Conservation (phyloP, 306 rosid species). For the Quercus aquifolioides region DNA sequence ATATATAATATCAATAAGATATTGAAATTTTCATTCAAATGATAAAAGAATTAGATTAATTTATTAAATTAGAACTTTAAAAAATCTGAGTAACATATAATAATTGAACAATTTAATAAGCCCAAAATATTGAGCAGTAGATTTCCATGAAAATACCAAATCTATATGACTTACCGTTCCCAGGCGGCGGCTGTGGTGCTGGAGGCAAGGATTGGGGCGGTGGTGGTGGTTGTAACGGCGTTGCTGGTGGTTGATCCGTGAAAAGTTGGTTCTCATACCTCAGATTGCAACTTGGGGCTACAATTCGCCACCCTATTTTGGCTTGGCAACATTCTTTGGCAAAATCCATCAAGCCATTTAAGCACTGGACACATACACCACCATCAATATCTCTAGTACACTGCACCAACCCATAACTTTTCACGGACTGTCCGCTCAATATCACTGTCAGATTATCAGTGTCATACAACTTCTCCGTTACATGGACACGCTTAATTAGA, state of each 20-base stretch:
- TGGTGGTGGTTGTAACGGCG: neutral
- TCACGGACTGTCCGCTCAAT: neutral
- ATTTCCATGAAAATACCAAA: neutral
- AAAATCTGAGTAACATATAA: no score
- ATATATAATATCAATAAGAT: no score
- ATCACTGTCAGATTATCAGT: no score
- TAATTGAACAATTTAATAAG: no score
- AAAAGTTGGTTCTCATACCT: conserved; percentile 31
- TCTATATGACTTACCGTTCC: neutral
- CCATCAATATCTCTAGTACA: conserved; percentile 37
- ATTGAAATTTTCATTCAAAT: no score
- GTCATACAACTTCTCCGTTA: no score
- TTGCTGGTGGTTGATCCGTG: neutral
- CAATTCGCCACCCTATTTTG: conserved; percentile 36
- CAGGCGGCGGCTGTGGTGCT: neutral
- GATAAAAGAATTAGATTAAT: no score
- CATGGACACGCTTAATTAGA: no score
- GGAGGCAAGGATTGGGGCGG: no score
- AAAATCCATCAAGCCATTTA: conserved; percentile 11
- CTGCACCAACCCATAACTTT: conserved; percentile 32
- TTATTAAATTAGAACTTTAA: no score
- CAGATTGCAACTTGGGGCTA: conserved; percentile 35
- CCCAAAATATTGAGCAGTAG: no score
- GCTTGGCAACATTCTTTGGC: neutral
- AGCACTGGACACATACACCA: conserved; percentile 24